phyloP scores from a whole-genome alignment of 2,329 filamentous ascomycete genomes.

The Cordyceps tenuipes region DNA sequence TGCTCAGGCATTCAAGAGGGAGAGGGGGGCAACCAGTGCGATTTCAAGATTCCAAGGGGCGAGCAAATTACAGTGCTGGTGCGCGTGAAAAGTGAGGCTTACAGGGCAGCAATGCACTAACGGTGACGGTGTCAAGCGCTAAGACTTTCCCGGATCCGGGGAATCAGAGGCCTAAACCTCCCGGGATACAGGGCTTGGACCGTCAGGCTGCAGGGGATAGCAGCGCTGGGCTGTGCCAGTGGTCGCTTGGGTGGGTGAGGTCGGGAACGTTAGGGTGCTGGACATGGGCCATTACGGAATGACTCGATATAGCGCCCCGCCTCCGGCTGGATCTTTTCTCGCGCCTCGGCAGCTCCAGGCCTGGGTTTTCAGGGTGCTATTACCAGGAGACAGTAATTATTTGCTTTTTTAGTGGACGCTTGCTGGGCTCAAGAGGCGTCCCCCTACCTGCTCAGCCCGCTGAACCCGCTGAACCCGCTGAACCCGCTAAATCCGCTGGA shows the following conservation, averaged over 20 bases:
- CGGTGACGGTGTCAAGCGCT: neutral
- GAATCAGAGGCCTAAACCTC: neutral
- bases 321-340: neutral
- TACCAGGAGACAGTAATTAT: neutral
- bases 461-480: neutral
- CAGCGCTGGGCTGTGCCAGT: neutral
- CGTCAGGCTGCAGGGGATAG: neutral
- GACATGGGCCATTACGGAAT: conserved; percentile 11
- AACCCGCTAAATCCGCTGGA: neutral
- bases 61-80: neutral
- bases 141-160: neutral
- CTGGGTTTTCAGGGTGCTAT: neutral
- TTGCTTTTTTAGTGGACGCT: neutral
- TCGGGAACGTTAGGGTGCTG: conserved; percentile 11
- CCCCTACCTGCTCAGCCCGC: neutral
- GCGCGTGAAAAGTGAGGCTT: neutral
- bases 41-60: neutral
- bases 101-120: neutral
- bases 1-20: neutral
- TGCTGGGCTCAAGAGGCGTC: neutral
- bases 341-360: neutral
- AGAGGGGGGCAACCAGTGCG: neutral
- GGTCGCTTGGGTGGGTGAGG: neutral
- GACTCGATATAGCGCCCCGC: neutral
- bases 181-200: neutral